These are phyloP conservation scores for Musa itinerans DNA, from an alignment of 176 grass and related monocot species.

Conservation along the genomic window DNA sequence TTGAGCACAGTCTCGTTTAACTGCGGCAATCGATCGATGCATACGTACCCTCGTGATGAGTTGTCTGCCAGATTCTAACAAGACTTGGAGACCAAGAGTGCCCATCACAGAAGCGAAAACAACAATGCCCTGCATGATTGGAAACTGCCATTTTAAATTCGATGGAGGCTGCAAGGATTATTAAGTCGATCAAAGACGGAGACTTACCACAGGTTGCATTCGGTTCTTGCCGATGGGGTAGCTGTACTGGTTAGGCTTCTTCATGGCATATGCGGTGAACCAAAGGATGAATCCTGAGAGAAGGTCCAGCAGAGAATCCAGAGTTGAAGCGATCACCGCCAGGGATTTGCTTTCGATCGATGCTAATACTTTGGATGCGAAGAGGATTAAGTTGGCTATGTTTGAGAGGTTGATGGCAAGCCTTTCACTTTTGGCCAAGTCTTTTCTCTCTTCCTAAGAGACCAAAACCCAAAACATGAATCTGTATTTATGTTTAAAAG, in stretches of 20 bases:
- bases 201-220: conserved; percentile 91
- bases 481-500: not conserved
- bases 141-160: no score
- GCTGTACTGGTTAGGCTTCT: conserved; percentile 70
- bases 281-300: conserved; percentile 88
- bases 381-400: conserved; percentile 65
- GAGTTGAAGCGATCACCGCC: conserved; percentile 84
- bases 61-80: conserved; percentile 81
- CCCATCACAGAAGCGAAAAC: conserved; percentile 94
- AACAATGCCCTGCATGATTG: conserved; percentile 57
- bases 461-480: not conserved
- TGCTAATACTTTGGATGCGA: conserved; percentile 61
- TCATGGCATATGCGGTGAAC: conserved; percentile 78
- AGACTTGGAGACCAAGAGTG: conserved; percentile 77
- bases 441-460: conserved; percentile 57
- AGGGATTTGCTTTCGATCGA: conserved; percentile 51
- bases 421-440: conserved; percentile 50
- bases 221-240: conserved; percentile 93
- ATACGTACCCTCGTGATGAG: conserved; percentile 48
- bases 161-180: no score
- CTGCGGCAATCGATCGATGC: no score
- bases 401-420: conserved; percentile 76
- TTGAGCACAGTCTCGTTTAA: no score
- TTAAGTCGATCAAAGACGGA: not conserved
- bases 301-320: conserved; percentile 86